Base-by-base conservation (phyloP, 352 stramenopile species). In the Phytophthora niederhauseri region DNA sequence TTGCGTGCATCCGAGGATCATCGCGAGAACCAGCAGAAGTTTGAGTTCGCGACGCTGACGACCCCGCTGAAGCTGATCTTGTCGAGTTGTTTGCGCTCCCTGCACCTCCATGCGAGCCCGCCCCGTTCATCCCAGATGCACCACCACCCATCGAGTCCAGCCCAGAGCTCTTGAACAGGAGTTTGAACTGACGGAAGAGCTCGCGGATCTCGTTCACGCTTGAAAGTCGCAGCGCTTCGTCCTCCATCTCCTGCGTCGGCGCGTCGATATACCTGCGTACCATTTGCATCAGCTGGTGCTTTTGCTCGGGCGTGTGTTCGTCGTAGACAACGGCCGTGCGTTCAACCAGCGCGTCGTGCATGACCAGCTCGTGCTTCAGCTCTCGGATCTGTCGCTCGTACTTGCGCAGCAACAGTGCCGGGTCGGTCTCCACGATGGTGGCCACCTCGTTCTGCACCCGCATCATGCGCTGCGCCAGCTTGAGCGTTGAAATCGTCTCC, bases 381-480 rank as follows among this genome's bases (percentile, higher is more conserved):
- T 98, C 94, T 22, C 92, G 84, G 67, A 98, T 97, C 54, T 96
- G 86, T 49, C 87, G 91, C 61, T 97, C 94, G 68, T 98, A 97
- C 64, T 97, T 97, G 52, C 90, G 86, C 20, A 98, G 56, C 22
- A 98, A 70, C 22, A 94, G 85, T 30, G 68, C 72, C 52, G 93
- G 89, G 70, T 98, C 92, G 14, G 90, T 93, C 65, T 96, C 84
- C 41, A 97, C 85, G 45, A 97, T 92, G 4, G 83, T 86, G 31
- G 85, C 64, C 6, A 93, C 81, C 49, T 98, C 81, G 66, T 98
- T 98, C 67, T 98, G 84, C 48, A 98, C 93, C 61, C 90, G 86
- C 90, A 98, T 98, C 94, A 98, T 98, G 17, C 94, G 85, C 54
- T 94, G 84, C 17, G 95, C 95, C 9, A 98, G 79, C 62, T 97